These are phyloP conservation scores for Suillus bovinus DNA, from an alignment of 768 basidiomycete species.

Conservation along the genomic window DNA sequence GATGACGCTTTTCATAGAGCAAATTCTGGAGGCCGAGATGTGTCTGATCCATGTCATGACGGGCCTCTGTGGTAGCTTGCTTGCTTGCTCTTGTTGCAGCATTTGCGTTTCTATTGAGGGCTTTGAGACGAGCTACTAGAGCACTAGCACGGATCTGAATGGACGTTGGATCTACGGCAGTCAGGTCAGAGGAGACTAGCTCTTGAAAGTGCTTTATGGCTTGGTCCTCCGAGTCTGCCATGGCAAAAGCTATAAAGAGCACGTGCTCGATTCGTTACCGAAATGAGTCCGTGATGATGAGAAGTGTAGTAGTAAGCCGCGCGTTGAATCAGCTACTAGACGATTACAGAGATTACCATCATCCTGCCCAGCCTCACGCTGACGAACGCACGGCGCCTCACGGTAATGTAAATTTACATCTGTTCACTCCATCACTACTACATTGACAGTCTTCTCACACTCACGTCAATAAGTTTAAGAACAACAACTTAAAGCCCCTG, in stretches of 20 bases:
- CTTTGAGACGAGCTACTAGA: slow-evolving; percentile 78
- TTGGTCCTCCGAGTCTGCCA: slow-evolving; percentile 44
- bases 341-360: slow-evolving; percentile 6
- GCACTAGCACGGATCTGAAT: slow-evolving; percentile 70
- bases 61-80: slow-evolving; percentile 67
- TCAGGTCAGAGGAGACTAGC: slow-evolving; percentile 54
- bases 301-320: not conserved
- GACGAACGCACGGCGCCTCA: slow-evolving; percentile 12
- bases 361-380: slow-evolving; percentile 12
- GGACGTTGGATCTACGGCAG: slow-evolving; percentile 41
- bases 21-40: slow-evolving; percentile 86
- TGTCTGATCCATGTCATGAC: slow-evolving; percentile 89
- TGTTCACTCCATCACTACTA: not conserved
- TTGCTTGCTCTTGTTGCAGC: slow-evolving; percentile 70
- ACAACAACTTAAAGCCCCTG: slow-evolving; percentile 13
- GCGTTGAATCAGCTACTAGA: slow-evolving; percentile 4
- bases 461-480: slow-evolving; percentile 30
- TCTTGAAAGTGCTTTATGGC: slow-evolving; percentile 64
- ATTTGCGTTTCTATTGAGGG: slow-evolving; percentile 74
- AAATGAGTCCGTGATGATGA: slow-evolving; percentile 10
- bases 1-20: slow-evolving; percentile 85
- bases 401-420: slow-evolving; percentile 10
- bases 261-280: slow-evolving; percentile 9
- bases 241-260: slow-evolving; percentile 9
- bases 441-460: slow-evolving; percentile 14